A percentile compares a stretch with the other conserved stretches of the same genome.
Evolutionary conservation across 1,284 basidiomycete species (phyloP).

Genomic region (Mycosarcoma maydis): DNA sequence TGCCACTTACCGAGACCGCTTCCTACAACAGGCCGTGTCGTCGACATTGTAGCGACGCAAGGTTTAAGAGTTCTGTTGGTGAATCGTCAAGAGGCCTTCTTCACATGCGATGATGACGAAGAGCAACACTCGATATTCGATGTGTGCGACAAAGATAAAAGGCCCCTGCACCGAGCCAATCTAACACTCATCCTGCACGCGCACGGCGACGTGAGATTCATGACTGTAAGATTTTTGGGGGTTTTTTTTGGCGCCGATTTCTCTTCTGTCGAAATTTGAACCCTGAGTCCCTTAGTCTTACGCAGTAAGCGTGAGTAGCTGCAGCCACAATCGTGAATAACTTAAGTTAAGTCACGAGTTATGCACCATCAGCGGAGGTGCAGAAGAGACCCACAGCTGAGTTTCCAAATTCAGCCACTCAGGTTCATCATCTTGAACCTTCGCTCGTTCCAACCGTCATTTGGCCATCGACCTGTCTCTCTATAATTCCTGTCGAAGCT

Average conservation of each 20-base stretch:
- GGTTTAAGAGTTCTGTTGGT: neutral
- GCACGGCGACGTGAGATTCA: too few species aligned
- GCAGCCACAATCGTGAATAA: too few species aligned
- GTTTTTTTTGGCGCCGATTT: too few species aligned
- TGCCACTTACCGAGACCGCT: slow-evolving; percentile 53
- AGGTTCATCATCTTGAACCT: neutral
- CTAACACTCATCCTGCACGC: slow-evolving; percentile 21
- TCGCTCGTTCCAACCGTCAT: neutral
- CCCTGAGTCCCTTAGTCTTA: slow-evolving; percentile 11
- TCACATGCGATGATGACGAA: neutral
- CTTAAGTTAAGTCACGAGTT: too few species aligned
- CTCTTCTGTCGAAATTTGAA: too few species aligned
- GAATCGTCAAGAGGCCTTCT: neutral
- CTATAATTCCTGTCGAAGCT: too few species aligned
- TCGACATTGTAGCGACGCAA: slow-evolving; percentile 27
- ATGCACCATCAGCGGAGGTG: slow-evolving; percentile 29
- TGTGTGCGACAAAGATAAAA: neutral
- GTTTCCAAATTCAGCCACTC: slow-evolving; percentile 15
- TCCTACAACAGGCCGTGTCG: slow-evolving; percentile 51
- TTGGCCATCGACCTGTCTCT: neutral
- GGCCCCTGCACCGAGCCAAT: slow-evolving; percentile 27
- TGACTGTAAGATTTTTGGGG: too few species aligned
- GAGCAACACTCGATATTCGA: slow-evolving; percentile 7
- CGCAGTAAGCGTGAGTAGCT: slow-evolving; percentile 4
- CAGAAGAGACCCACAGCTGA: slow-evolving; percentile 8